Evolutionary conservation across 345 rosid species (phyloP), one percentile per base, ranked within the genome.

Genomic region (Acer negundo): DNA sequence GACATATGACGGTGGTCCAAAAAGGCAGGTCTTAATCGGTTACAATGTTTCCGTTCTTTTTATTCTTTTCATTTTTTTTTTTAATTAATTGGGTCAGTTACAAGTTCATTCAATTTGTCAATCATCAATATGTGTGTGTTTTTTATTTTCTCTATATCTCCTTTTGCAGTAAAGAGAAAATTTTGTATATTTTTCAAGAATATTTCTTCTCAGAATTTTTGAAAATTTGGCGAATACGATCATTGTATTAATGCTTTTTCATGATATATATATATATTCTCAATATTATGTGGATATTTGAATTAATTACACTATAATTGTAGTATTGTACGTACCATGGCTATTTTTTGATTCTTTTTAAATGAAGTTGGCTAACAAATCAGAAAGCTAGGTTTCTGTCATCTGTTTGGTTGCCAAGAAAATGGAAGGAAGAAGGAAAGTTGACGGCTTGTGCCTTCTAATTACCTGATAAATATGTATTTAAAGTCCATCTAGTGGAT

Each of bases 31-130:
- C 62, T 49, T 38, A 51, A 49, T 24, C 8, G 24, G 61, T 53
- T 10, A 16, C 24, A 20, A 22, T 47, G 19, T 42, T 2, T 49
- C 0, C n/a, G 42, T 16, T 62, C 23, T 69, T 55, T 56, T 59
- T 62, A 49, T 77, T 62, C 65, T 64, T 59, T 76, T 70, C 56
- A 17, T 69, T 64, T 42, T 77, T 19, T 12, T 35, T 35, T 35
- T 35, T 4, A 35, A 35, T 35, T 35, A 35, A 35, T 35, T 35
- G 38, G 38, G 38, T 35, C 38, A 35, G 0, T 35, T 4, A 3
- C 35, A 31, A 35, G 38, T 35, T 35, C 38, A 35, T 4, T 35
- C 38, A 35, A 35, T 35, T 23, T 31, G 23, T 5, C 19, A 2
- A 22, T 62, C 44, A 55, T 71, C 15, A 19, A 63, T 71, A 65